Base-by-base conservation (phyloP, 371 early-diverging fungal genomes). In the Mucor circinelloides region DNA sequence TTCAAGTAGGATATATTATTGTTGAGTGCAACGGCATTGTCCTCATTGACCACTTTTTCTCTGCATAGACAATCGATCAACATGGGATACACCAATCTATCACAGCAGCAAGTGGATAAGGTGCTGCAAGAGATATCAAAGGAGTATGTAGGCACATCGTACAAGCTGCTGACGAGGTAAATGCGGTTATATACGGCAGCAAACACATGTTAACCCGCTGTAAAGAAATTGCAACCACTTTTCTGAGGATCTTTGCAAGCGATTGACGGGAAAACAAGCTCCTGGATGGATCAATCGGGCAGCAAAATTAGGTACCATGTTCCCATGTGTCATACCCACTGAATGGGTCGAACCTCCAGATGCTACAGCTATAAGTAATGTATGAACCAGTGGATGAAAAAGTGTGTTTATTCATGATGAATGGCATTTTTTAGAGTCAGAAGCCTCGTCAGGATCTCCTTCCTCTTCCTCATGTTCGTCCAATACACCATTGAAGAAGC, bases 281-380 rank as follows among this genome's bases (percentile, higher is more conserved):
- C 90, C 90, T n/a, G 82, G 78, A 19, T 89, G 89, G 89, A 85
- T 89, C 66, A 89, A 89, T 67, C 81, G 89, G 23, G 89, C 89
- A 7, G 89, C 89, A 17, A 87, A 85, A 63, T 57, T 89, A 23
- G 89, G 88, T 21, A 80, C 87, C 31, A 84, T 88, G 80, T 88
- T 89, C 66, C 89, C 89, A 38, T 89, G 89, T 69, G 85, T 89
- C 4, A 83, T 89, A 19, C 89, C 89, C 1, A 84, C 81, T 21
- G 88, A 84, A 62, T 89, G 89, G 89, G 77, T 89, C 7, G 89
- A 87, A 40, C 88, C 89, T 17, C 88, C 89, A 10, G 81, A 84
- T 36, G 79, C 77, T 48, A 34, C 42, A 44, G 34, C 23, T 12
- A 42, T 42, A 23, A 56, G 65, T 58, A 30, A 61, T 19, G 58